Evolutionary conservation across 169 alveolate genomes (phyloP).

Genomic region (Plasmodium inui): DNA sequence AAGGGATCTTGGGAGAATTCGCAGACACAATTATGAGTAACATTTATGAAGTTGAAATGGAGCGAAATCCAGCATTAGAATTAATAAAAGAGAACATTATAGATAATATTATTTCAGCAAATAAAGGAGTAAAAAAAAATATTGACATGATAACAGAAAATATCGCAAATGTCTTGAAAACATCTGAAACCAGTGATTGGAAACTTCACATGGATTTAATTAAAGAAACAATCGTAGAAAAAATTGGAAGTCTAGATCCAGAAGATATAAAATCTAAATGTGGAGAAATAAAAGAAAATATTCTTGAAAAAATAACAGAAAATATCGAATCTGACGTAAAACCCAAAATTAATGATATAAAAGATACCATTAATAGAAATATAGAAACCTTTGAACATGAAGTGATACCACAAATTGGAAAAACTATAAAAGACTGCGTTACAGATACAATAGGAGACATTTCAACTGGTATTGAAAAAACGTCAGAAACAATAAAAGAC

Average conservation of each 20-base stretch:
- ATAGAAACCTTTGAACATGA: constrained; percentile 8
- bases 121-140: background rate
- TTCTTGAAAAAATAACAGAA: constrained; percentile 8
- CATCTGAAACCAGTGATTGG: background rate
- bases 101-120: constrained; percentile 9
- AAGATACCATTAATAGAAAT: constrained; percentile 19
- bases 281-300: constrained; percentile 1
- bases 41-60: constrained; percentile 10
- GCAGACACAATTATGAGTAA: background rate
- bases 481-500: constrained; percentile 10
- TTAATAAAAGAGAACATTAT: constrained; percentile 15
- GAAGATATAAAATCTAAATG: background rate
- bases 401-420: constrained; percentile 37
- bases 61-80: constrained; percentile 16
- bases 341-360: constrained; percentile 19
- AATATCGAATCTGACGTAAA: constrained; percentile 16
- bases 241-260: constrained; percentile 21
- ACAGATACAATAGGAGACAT: constrained; percentile 21
- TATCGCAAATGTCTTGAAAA: background rate
- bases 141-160: constrained; percentile 8
- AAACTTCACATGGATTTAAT: background rate
- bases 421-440: constrained; percentile 10
- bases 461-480: constrained; percentile 20
- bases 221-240: constrained; percentile 9
- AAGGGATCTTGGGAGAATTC: background rate